Percentiles rank a stretch among this genome's conserved stretches.
Evolutionary conservation across 306 rosid species (phyloP).

Genomic region (Dalbergia oliveri): DNA sequence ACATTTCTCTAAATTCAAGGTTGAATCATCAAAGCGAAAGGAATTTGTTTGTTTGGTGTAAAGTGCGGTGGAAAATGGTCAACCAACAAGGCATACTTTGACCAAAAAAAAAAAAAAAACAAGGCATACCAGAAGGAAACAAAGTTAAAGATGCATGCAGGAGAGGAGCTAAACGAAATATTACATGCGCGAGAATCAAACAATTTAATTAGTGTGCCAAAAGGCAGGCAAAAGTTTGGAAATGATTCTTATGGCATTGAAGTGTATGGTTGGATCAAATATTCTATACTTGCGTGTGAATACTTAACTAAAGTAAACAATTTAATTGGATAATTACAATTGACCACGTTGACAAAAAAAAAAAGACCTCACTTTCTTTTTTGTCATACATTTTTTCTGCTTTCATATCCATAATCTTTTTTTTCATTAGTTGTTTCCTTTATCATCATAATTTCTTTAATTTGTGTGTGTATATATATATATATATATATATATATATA

Average conservation of each 20-base stretch:
- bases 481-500: too few relatives aligned
- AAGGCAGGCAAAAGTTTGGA: background rate
- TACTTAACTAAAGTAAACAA: background rate
- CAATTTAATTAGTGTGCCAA: background rate
- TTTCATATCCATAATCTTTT: background rate
- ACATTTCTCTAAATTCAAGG: background rate
- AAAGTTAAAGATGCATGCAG: background rate
- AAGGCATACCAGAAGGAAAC: background rate
- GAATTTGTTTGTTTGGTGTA: conserved; percentile 13
- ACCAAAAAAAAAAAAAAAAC: too few relatives aligned
- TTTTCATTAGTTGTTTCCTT: background rate
- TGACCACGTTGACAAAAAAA: too few relatives aligned
- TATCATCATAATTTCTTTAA: too few relatives aligned
- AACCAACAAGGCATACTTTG: background rate
- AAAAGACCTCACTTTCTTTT: background rate
- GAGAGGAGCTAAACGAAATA: background rate
- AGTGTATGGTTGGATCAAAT: background rate
- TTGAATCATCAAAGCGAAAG: background rate
- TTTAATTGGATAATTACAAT: background rate
- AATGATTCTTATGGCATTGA: background rate
- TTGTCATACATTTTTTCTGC: background rate
- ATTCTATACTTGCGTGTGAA: background rate
- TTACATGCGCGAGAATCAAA: background rate
- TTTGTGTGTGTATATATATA: too few relatives aligned
- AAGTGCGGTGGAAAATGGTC: background rate